Percentiles rank a stretch among this genome's conserved stretches.
Conservation (phyloP, 2,329 filamentous ascomycete genomes). For the Aureobasidium lini region DNA sequence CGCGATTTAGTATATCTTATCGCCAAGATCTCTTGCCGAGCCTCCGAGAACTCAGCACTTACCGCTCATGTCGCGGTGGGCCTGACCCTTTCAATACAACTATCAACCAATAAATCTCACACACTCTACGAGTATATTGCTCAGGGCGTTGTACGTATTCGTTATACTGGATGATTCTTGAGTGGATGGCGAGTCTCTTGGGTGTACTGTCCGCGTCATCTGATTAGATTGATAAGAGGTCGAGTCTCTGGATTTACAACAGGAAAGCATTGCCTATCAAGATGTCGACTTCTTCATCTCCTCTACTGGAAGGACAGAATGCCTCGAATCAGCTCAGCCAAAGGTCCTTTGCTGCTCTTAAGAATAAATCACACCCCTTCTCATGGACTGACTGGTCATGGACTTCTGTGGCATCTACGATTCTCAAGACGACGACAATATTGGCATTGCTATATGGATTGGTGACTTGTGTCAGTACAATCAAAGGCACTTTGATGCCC, state of each 20-base stretch:
- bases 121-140: background rate
- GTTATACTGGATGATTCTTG: no score
- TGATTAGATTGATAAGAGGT: slow-evolving; percentile 11
- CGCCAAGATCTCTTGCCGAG: slow-evolving; percentile 1
- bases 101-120: no score
- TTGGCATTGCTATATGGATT: background rate
- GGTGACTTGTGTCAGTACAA: background rate
- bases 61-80: background rate
- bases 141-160: no score
- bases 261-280: background rate
- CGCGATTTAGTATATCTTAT: background rate
- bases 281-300: slow-evolving; percentile 5
- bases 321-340: background rate
- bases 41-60: slow-evolving; percentile 3
- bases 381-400: background rate
- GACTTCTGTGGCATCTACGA: background rate
- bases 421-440: background rate
- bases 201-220: background rate
- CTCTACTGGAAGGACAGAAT: background rate
- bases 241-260: no score
- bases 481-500: slow-evolving; percentile 2
- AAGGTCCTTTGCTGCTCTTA: background rate
- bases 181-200: background rate
- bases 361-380: background rate
- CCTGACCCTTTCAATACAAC: background rate